phyloP scores from a whole-genome alignment of 345 rosid genomes.

The Durio zibethinus region DNA sequence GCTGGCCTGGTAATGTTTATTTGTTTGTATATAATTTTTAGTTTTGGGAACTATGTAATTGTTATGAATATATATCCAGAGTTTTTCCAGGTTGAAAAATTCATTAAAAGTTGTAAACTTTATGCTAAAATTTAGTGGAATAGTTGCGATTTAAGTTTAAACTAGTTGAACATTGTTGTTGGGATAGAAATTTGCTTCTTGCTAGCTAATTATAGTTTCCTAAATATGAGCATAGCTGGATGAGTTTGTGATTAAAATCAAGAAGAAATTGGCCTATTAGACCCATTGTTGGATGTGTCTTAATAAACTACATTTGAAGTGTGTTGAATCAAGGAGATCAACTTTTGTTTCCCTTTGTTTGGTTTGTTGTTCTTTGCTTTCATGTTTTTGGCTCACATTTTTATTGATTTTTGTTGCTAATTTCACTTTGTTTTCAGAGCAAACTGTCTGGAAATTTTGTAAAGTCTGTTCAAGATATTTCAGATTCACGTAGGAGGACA shows the following conservation, averaged over 20 bases:
- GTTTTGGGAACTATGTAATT: neutral
- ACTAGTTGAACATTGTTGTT: neutral
- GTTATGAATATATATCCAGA: neutral
- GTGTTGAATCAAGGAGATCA: neutral
- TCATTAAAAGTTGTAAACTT: neutral
- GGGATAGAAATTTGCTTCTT: neutral
- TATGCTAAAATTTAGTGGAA: neutral
- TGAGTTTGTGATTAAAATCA: neutral
- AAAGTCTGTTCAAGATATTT: constrained; percentile 44
- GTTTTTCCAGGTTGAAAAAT: neutral
- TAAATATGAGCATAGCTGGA: neutral
- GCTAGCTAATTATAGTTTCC: neutral
- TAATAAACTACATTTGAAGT: neutral
- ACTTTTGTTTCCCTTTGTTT: constrained; percentile 3
- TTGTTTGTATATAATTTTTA: neutral
- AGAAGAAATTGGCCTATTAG: neutral
- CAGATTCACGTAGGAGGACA: constrained; percentile 55
- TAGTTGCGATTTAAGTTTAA: neutral
- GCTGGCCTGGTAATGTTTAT: constrained; percentile 30
- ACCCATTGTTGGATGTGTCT: neutral
- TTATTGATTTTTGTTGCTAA: neutral
- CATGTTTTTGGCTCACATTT: neutral
- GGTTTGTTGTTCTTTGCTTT: neutral
- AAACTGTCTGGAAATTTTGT: constrained; percentile 51
- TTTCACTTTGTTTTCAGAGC: constrained; percentile 36